A percentile compares a stretch with the other conserved stretches of the same genome.
Evolutionary conservation across 148 eudicot species (phyloP).

Genomic region (Rhododendron williamsianum): DNA sequence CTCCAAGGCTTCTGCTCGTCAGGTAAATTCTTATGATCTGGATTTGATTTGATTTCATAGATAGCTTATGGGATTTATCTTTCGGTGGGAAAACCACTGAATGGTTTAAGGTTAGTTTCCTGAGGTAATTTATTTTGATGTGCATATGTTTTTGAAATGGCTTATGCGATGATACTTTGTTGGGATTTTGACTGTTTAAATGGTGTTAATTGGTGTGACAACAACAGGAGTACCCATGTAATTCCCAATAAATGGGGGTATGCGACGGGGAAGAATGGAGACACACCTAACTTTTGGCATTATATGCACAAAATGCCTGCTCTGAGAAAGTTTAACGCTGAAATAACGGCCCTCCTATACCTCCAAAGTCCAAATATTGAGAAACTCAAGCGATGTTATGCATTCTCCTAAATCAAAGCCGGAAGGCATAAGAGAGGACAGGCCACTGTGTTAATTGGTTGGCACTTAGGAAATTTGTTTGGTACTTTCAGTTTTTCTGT

Average conservation of each 20-base stretch:
- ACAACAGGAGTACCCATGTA: neutral
- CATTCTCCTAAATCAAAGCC: neutral
- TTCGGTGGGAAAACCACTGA: neutral
- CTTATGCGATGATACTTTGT: neutral
- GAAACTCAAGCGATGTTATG: neutral
- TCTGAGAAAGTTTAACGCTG: neutral
- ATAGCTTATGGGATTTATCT: neutral
- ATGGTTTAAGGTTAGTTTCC: neutral
- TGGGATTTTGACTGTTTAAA: neutral
- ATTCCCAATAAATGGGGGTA: neutral
- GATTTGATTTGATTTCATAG: neutral
- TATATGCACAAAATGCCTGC: neutral
- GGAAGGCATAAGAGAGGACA: neutral
- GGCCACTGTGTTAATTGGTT: neutral
- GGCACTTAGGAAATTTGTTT: neutral
- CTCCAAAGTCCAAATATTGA: neutral
- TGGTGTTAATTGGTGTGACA: neutral
- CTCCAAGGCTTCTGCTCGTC: conserved; percentile 95
- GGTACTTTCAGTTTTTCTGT: neutral
- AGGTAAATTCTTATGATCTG: conserved; percentile 36
- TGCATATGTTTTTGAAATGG: neutral
- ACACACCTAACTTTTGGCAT: neutral
- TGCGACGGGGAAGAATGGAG: neutral
- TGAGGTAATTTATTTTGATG: neutral
- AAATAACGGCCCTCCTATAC: neutral